Percentiles rank a stretch among this genome's conserved stretches.
These are phyloP conservation scores for Rhynchosporium secalis DNA, from an alignment of 2,329 filamentous ascomycete species.

Conservation along the genomic window DNA sequence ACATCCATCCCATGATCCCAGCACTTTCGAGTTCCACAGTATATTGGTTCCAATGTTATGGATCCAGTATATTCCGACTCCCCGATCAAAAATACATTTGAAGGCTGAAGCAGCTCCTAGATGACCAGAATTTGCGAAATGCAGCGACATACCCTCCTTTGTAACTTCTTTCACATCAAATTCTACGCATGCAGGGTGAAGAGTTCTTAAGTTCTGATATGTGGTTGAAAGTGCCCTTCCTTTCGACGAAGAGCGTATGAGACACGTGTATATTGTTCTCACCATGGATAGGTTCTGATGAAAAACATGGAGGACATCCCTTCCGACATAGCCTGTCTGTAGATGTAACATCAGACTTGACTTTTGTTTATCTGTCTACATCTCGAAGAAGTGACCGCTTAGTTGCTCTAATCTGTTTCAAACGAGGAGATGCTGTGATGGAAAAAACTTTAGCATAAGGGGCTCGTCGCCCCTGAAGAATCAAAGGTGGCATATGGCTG, in stretches of 20 bases:
- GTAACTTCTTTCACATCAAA: constrained; percentile 36
- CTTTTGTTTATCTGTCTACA: too few species aligned
- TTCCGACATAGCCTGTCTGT: constrained; percentile 26
- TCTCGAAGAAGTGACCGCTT: too few species aligned
- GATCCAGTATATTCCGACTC: constrained; percentile 52
- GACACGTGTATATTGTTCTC: constrained; percentile 17
- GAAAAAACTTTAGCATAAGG: too few species aligned
- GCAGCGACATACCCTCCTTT: constrained; percentile 41
- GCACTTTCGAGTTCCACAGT: constrained; percentile 32
- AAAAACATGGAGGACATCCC: constrained; percentile 19
- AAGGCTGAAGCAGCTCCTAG: constrained; percentile 47
- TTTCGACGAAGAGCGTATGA: constrained; percentile 16
- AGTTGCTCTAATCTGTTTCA: too few species aligned
- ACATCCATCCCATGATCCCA: constrained; percentile 37
- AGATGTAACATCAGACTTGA: background rate
- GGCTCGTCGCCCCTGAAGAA: too few species aligned
- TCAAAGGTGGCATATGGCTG: too few species aligned
- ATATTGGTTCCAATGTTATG: constrained; percentile 52
- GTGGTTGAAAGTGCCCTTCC: background rate
- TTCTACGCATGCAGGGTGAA: constrained; percentile 27
- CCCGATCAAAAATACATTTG: constrained; percentile 46
- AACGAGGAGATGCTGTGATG: too few species aligned
- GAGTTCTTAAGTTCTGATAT: constrained; percentile 36
- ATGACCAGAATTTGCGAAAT: constrained; percentile 44
- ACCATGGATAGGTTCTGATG: constrained; percentile 15